Evolutionary conservation across 495 filamentous ascomycete genomes (phyloP), one percentile per base, ranked within the genome.

Genomic region (Hypomontagnella monticulosa): DNA sequence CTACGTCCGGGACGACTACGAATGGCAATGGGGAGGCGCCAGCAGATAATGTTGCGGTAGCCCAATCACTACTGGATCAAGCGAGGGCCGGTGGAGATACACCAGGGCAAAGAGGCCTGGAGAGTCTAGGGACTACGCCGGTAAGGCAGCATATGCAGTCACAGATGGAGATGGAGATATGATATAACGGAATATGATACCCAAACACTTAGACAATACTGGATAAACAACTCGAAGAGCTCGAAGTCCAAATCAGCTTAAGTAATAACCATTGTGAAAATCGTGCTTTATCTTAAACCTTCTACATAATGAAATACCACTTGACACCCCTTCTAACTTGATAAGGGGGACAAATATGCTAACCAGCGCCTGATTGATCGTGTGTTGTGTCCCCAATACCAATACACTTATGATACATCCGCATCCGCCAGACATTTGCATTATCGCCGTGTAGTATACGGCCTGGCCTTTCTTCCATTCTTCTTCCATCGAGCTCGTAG

Each of bases 41-140:
- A 16, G 56, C 41, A 50, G 72, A 60, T 54, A 73, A 41, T 11
- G 57, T 64, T 15, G 67, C 10, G 42, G 74, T 52, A 40, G 67
- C 49, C 63, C 75, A 33, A 71, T 73, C 48, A 37, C 65, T 69
- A 43, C 61, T 75, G 37, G 72, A 50, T 19, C 69, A 62, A 32
- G 63, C 61, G n/a, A 69, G 63, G 40, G 62, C 42, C 61, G 66
- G 63, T 55, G 60, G 55, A 55, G 75, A 76, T 12, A 54, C 79
- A 20, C 73, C 79, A 0, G 70, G 72, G 1, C 78, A 85, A 71
- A 74, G 85, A 52, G 87, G 87, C 0, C 66, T 89, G 33, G 86
- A 89, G 61, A 88, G 85, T 61, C 81, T 89, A 52, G 87, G 87
- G 11, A 83, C 84, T 63, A 89, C 87, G 51, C 86, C 86, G 1